Percentiles rank a stretch among this genome's conserved stretches.
Evolutionary conservation across 345 rosid genomes (phyloP).

Genomic region (Physaria fendleri): DNA sequence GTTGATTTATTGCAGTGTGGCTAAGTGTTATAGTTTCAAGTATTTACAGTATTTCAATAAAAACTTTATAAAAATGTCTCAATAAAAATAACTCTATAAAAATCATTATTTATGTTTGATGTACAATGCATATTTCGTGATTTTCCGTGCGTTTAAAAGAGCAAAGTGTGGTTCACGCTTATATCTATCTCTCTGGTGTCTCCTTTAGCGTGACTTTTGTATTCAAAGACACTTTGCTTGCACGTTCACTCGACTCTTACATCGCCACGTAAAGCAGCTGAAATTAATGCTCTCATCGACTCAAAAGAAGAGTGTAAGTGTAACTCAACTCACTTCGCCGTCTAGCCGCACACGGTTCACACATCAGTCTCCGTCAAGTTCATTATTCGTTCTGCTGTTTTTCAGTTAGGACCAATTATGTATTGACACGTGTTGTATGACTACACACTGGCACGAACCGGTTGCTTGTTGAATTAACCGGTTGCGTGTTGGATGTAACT

Average conservation of each 20-base stretch:
- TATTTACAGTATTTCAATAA: not conserved
- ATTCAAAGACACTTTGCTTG: conserved; percentile 10
- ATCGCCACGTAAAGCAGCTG: conserved; percentile 3
- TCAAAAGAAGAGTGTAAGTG: not conserved
- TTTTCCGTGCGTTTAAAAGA: conserved; percentile 13
- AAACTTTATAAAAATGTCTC: not conserved
- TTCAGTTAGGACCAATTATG: not conserved
- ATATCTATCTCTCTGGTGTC: conserved; percentile 9
- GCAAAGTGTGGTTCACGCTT: conserved; percentile 26
- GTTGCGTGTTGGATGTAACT: conserved; percentile 13
- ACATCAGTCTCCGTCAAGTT: conserved; percentile 22
- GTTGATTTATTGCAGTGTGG: not conserved
- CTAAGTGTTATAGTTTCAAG: not conserved
- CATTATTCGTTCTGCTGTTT: conserved; percentile 10
- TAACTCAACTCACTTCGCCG: not conserved
- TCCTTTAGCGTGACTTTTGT: conserved; percentile 17
- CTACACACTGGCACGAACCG: not conserved
- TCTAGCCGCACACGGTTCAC: not conserved
- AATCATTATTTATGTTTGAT: not conserved
- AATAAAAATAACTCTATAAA: not conserved
- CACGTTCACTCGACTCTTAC: conserved; percentile 19
- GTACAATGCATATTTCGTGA: not conserved
- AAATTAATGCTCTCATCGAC: not conserved
- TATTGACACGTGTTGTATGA: not conserved
- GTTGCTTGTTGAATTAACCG: conserved; percentile 4